Percentiles rank a stretch among this genome's conserved stretches.
Evolutionary conservation across 495 filamentous ascomycete genomes (phyloP).

Genomic region (Penicillium soppii): DNA sequence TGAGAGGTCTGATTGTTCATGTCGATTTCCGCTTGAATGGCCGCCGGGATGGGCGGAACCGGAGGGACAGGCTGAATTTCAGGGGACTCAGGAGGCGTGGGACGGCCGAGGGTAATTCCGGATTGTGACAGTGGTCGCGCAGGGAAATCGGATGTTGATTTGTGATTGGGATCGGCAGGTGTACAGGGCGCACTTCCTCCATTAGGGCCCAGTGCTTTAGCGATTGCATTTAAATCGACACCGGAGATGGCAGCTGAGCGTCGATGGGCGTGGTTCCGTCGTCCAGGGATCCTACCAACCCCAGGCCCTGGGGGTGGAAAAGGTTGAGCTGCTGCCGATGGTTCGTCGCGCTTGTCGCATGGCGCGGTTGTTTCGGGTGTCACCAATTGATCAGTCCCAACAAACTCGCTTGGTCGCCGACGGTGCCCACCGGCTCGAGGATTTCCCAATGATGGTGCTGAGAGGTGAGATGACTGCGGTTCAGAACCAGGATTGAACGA

Average conservation of each 20-base stretch:
- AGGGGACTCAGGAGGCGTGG: constrained; percentile 38
- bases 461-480: constrained; percentile 26
- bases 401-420: constrained; percentile 74
- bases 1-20: constrained; percentile 60
- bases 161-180: constrained; percentile 50
- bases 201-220: constrained; percentile 52
- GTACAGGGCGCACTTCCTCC: constrained; percentile 67
- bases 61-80: constrained; percentile 26
- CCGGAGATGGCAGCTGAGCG: constrained; percentile 86
- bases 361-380: constrained; percentile 58
- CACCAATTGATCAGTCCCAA: constrained; percentile 67
- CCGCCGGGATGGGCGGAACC: constrained; percentile 21
- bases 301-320: constrained; percentile 43
- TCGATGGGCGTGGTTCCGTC: constrained; percentile 77
- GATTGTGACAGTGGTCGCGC: constrained; percentile 39
- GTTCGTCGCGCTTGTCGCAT: constrained; percentile 63
- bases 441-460: constrained; percentile 26
- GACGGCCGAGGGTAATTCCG: constrained; percentile 29
- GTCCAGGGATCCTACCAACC: constrained; percentile 46
- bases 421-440: constrained; percentile 58
- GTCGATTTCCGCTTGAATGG: constrained; percentile 32
- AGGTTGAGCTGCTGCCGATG: constrained; percentile 43
- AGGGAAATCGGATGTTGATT: constrained; percentile 28
- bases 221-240: constrained; percentile 73
- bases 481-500: constrained; percentile 60